Evolutionary conservation across 2,329 filamentous ascomycete species (phyloP).

Genomic region (Pezizomycotina sp.): DNA sequence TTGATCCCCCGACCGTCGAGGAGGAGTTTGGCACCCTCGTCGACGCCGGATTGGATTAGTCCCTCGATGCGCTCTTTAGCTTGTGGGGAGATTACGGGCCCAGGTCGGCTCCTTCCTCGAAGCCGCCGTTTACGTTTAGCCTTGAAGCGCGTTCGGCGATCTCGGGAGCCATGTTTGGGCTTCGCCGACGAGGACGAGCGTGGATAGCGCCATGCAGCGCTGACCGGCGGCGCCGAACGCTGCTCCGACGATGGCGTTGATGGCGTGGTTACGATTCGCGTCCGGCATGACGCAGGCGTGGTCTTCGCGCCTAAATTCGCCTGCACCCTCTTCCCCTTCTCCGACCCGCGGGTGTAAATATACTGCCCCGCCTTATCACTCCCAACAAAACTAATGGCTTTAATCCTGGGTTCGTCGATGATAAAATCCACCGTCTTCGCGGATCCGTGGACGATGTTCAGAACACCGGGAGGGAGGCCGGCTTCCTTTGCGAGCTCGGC

Average conservation of each 20-base stretch:
- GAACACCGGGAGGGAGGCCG: slow-evolving; percentile 63
- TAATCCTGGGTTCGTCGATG: slow-evolving; percentile 68
- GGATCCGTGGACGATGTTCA: slow-evolving; percentile 69
- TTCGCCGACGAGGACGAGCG: slow-evolving; percentile 68
- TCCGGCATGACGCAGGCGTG: slow-evolving; percentile 67
- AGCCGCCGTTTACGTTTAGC: slow-evolving; percentile 62
- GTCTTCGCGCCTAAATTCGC: slow-evolving; percentile 77
- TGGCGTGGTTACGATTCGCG: slow-evolving; percentile 77
- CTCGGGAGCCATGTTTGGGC: slow-evolving; percentile 70
- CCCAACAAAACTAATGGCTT: slow-evolving; percentile 73
- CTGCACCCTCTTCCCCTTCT: slow-evolving; percentile 76
- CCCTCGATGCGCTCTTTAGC: slow-evolving; percentile 63
- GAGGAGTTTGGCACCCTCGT: slow-evolving; percentile 67
- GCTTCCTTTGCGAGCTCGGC: slow-evolving; percentile 65
- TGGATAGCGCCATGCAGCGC: slow-evolving; percentile 73
- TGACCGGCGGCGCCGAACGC: slow-evolving; percentile 75
- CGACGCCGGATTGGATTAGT: slow-evolving; percentile 59
- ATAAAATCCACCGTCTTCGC: slow-evolving; percentile 74
- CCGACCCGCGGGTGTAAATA: slow-evolving; percentile 61
- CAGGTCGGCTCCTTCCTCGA: slow-evolving; percentile 62
- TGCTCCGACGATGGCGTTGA: slow-evolving; percentile 69
- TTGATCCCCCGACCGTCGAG: slow-evolving; percentile 62
- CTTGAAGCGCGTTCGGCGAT: slow-evolving; percentile 58
- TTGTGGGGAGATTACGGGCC: slow-evolving; percentile 69
- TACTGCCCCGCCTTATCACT: slow-evolving; percentile 69